A percentile compares a stretch with the other conserved stretches of the same genome.
These are phyloP conservation scores for Apiospora sp. DNA, from an alignment of 2,329 filamentous ascomycete species.

Conservation along the genomic window DNA sequence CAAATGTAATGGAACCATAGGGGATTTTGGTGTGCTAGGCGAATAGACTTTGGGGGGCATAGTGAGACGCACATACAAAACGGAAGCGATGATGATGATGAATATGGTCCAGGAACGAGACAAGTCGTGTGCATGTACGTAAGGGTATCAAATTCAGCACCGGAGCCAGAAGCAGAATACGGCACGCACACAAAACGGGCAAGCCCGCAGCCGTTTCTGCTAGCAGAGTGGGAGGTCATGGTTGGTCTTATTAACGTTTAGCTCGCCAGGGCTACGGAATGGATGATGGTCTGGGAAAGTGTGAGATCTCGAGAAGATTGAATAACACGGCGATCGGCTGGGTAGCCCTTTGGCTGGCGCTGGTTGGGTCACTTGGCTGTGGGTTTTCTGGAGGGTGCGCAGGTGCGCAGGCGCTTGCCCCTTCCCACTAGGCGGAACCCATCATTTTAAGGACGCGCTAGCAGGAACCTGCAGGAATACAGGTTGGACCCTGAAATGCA, in stretches of 20 bases:
- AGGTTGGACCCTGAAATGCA: neutral
- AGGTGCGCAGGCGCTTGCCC: neutral
- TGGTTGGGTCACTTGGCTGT: slow-evolving; percentile 7
- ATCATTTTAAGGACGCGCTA: neutral
- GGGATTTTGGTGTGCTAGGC: neutral
- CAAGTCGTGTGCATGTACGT: slow-evolving; percentile 8
- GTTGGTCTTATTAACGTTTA: slow-evolving; percentile 19
- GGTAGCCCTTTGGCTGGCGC: neutral
- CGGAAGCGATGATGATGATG: neutral
- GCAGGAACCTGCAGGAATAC: neutral
- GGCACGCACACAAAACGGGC: neutral
- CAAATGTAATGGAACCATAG: slow-evolving; percentile 20
- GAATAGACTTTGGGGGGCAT: slow-evolving; percentile 19
- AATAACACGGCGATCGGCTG: slow-evolving; percentile 16
- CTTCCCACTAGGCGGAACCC: slow-evolving; percentile 15
- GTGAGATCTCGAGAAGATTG: slow-evolving; percentile 19
- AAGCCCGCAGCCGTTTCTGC: slow-evolving; percentile 10
- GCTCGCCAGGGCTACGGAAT: neutral
- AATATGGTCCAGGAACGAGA: neutral
- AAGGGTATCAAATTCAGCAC: neutral
- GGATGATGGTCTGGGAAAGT: neutral
- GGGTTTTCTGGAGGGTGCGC: neutral
- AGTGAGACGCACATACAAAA: slow-evolving; percentile 7
- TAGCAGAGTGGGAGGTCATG: slow-evolving; percentile 7
- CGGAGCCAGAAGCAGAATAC: neutral